Evolutionary conservation across 305 asterid species (phyloP), one percentile per base, ranked within the genome.

Genomic region (Striga hermonthica): DNA sequence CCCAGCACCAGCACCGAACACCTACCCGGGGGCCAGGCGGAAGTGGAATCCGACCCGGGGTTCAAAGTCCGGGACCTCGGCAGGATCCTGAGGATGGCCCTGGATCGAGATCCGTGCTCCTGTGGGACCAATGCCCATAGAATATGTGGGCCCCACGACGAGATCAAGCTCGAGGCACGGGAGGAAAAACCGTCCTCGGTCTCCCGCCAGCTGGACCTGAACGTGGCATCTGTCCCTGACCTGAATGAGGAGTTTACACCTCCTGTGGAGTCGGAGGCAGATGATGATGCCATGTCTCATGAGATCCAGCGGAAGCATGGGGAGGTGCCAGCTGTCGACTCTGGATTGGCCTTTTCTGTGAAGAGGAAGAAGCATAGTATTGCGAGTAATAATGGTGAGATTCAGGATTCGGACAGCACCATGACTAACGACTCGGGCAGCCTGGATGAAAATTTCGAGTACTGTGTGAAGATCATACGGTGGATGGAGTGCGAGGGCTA

Each of bases 401-500:
- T 83, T 68, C 90, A 83, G 63, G 96, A 91, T 72, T 88, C 91
- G 43, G 91, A 91, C 59, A 91, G 98, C 82, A 91, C 91, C 50
- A 74, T 91, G 70, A 84, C 89, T 22, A 86, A 91, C 67, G 87
- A 81, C 22, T 77, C 89, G 0, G 76, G 79, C 9, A 73, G 76
- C 66, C 75, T 91, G 78, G 97, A 86, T 60, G 98, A 86, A 77
- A 91, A 81, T 71, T 91, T 85, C 47, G 98, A 91, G 76, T 83
- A 85, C 76, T 86, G 98, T 66, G 90, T 91, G 15, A 86, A 85
- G 80, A 84, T 86, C 56, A 89, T 91, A 45, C 94, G 96, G 56
- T 91, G 95, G 96, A 78, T 91, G 75, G 98, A 91, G 70, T 83
- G 94, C 35, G 94, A 91, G 76, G 95, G 94, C 41, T 80, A 85